Base-by-base conservation (phyloP, 805 yeast species). In the Wickerhamiella kurtzmanii region DNA sequence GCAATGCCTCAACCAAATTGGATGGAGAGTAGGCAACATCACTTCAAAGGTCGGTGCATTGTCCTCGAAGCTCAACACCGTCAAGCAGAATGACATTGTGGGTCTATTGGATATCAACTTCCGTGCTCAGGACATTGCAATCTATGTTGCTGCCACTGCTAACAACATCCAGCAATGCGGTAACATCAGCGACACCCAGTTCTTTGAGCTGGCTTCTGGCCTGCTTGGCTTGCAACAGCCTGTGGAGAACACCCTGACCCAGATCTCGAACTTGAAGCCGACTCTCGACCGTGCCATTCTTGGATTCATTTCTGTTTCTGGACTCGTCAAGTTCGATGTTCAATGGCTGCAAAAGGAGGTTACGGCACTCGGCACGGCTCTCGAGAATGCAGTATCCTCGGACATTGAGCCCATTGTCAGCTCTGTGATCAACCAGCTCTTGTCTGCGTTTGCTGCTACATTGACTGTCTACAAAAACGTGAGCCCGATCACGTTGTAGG, bases 311-410 rank as follows among this genome's bases (percentile, higher is more conserved):
- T 43, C 47, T 3, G 38, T 42, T 9, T 35, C 44, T 2, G 44
- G 45, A 44, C 41, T 35, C 18, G 48, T 48, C 17, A 36, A 35
- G 20, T 35, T 28, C 80, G 79, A 58, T 32, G 38, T 46, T 6
- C 22, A 19, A 9, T 21, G 22, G 41, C 22, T 38, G 15, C n/a
- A 38, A 8, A 38, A 38, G 25, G 25, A 15, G n/a, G 41, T 38
- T 22, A 17, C 6, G 20, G n/a, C 25, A 6, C 25, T 38, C 16
- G 41, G 41, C 8, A 38, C 22, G 6, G 41, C 15, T 17, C 16
- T 38, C 13, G n/a, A 11, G 41, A 25, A 9, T 5, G 20, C 20
- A 6, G n/a, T 20, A 6, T 18, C 41, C n/a, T 8, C 41, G 15
- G 22, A 17, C 25, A 15, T 19, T 38, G 8, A 11, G 8, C 22